Conservation (phyloP, 2,329 filamentous ascomycete species). For the Sclerotinia subarctica region DNA sequence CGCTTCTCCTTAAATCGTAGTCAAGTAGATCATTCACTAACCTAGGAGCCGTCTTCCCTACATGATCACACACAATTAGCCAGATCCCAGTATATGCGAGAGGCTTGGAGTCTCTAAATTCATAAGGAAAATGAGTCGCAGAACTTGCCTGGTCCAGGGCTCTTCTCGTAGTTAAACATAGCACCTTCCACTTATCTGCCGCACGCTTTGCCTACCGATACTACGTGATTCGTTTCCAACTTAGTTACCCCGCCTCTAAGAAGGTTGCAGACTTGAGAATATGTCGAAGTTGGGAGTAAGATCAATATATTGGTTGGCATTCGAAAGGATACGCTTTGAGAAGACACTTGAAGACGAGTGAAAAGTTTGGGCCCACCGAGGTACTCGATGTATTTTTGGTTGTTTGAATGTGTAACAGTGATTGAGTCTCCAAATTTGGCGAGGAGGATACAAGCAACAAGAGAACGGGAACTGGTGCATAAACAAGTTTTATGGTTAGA, state of each 20-base stretch:
- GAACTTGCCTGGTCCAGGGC: conserved; percentile 20
- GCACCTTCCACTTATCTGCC: conserved; percentile 1
- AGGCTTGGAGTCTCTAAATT: neutral
- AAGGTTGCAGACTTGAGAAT: neutral
- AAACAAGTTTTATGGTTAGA: neutral
- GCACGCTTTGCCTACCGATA: neutral
- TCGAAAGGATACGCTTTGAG: neutral
- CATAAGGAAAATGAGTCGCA: neutral
- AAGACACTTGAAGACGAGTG: neutral
- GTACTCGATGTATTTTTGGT: neutral
- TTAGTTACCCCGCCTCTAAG: conserved; percentile 13
- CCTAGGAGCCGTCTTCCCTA: conserved; percentile 52
- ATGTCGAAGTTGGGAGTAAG: neutral
- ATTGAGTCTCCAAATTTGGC: conserved; percentile 1
- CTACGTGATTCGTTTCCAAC: neutral
- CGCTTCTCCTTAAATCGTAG: conserved; percentile 42
- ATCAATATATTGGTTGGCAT: conserved; percentile 1
- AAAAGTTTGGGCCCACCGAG: neutral
- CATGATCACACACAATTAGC: conserved; percentile 10
- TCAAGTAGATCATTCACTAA: conserved; percentile 45
- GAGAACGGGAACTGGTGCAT: conserved; percentile 6
- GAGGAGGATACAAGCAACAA: conserved; percentile 11
- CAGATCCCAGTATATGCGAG: neutral
- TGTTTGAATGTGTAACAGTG: conserved; percentile 8
- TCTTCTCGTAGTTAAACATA: conserved; percentile 16